phyloP scores from a whole-genome alignment of 2,329 filamentous ascomycete species.

The Sclerotinia trifoliorum region DNA sequence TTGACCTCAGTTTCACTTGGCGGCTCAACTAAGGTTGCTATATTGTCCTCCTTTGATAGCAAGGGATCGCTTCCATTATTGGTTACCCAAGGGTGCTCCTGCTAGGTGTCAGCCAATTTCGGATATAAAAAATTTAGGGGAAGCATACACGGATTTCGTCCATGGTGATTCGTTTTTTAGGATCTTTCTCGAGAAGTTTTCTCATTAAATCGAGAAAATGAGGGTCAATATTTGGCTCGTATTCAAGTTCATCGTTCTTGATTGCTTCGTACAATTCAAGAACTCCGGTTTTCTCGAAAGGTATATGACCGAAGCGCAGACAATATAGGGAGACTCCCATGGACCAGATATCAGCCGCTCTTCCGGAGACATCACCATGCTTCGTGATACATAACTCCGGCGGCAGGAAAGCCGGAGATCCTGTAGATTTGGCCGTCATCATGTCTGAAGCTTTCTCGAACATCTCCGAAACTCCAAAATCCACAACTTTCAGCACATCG shows the following conservation, averaged over 20 bases:
- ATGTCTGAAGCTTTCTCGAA: conserved; percentile 86
- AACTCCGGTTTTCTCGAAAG: conserved; percentile 76
- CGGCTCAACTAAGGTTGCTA: conserved; percentile 71
- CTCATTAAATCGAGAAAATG: conserved; percentile 73
- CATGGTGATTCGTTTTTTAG: conserved; percentile 80
- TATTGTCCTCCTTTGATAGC: conserved; percentile 82
- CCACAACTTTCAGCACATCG: conserved; percentile 93
- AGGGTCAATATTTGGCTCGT: conserved; percentile 63
- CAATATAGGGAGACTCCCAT: conserved; percentile 97
- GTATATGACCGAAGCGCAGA: conserved; percentile 81
- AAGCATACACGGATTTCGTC: conserved; percentile 69
- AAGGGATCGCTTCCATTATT: conserved; percentile 73
- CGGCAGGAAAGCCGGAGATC: conserved; percentile 90
- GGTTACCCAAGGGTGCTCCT: conserved; percentile 95
- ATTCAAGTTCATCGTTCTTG: conserved; percentile 62
- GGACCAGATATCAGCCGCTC: conserved; percentile 93
- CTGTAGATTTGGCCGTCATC: conserved; percentile 89
- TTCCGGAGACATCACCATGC: conserved; percentile 84
- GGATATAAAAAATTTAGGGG: conserved; percentile 14
- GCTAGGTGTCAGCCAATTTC: conserved; percentile 16
- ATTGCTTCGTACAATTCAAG: conserved; percentile 90
- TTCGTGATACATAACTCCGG: conserved; percentile 86
- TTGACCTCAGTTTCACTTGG: conserved; percentile 91
- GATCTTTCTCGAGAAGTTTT: conserved; percentile 79
- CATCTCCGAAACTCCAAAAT: conserved; percentile 99